Evolutionary conservation across 257 asterid species (phyloP).

Genomic region (Scutellaria baicalensis): DNA sequence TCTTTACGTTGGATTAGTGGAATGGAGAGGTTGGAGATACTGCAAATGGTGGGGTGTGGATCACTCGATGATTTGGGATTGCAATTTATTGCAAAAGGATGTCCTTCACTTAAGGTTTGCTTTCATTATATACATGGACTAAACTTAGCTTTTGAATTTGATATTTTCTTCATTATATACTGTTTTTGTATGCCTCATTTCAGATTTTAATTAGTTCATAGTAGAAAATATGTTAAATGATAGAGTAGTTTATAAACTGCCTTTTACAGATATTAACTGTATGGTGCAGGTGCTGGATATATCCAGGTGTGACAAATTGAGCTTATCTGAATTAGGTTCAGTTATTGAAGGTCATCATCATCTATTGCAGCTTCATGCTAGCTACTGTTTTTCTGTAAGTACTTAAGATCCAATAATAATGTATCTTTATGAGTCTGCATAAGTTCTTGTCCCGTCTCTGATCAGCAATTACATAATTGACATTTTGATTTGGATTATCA

Average conservation of each 20-base stretch:
- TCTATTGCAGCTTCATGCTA: slow-evolving; percentile 51
- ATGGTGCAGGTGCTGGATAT: slow-evolving; percentile 53
- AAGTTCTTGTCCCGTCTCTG: neutral
- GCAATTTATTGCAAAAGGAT: slow-evolving; percentile 46
- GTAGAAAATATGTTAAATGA: neutral
- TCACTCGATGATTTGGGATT: slow-evolving; percentile 50
- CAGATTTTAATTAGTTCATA: too few species aligned
- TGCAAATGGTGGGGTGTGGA: slow-evolving; percentile 58
- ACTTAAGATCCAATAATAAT: neutral
- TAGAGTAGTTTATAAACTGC: neutral
- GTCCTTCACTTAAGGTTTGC: slow-evolving; percentile 60
- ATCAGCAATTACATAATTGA: neutral
- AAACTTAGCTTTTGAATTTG: too few species aligned
- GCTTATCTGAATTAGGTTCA: slow-evolving; percentile 39
- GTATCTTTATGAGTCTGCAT: neutral
- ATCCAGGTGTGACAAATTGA: slow-evolving; percentile 58
- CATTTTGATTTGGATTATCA: slow-evolving; percentile 20
- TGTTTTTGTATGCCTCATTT: too few species aligned
- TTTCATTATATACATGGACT: too few species aligned
- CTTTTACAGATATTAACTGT: neutral
- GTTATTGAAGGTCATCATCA: slow-evolving; percentile 36
- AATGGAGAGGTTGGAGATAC: slow-evolving; percentile 58
- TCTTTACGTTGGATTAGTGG: slow-evolving; percentile 44
- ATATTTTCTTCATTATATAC: too few species aligned
- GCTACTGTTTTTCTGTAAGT: slow-evolving; percentile 60